phyloP scores from a whole-genome alignment of 106 monocot species.

The Narthecium ossifragum region DNA sequence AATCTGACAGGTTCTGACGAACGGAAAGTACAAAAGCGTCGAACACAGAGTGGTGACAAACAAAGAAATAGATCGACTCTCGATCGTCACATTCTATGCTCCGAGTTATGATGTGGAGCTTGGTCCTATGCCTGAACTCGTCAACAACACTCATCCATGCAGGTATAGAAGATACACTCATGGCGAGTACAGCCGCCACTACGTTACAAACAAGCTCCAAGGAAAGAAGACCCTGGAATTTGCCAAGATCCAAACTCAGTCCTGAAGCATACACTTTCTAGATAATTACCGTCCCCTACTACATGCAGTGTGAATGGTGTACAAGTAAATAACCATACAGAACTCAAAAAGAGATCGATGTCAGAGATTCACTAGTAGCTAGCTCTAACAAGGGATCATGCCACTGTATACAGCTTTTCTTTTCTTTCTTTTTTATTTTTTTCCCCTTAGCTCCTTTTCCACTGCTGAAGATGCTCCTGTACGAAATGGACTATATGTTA shows the following conservation, averaged over 20 bases:
- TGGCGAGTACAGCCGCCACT: slow-evolving; percentile 58
- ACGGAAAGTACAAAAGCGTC: slow-evolving; percentile 71
- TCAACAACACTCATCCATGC: slow-evolving; percentile 14
- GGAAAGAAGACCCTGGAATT: slow-evolving; percentile 66
- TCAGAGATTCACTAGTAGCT: neutral
- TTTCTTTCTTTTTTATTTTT: too few relatives aligned
- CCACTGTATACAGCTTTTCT: too few relatives aligned
- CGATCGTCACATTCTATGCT: slow-evolving; percentile 62
- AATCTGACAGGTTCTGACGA: slow-evolving; percentile 40
- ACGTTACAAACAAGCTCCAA: slow-evolving; percentile 47
- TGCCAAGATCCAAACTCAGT: slow-evolving; percentile 35
- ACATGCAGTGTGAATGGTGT: neutral
- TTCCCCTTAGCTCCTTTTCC: too few relatives aligned
- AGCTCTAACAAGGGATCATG: too few relatives aligned
- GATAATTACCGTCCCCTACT: neutral
- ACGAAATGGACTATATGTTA: too few relatives aligned
- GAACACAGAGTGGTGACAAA: slow-evolving; percentile 59
- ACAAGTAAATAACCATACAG: neutral
- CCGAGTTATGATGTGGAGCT: slow-evolving; percentile 53
- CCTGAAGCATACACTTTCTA: neutral
- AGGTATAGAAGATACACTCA: slow-evolving; percentile 48
- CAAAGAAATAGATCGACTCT: slow-evolving; percentile 30
- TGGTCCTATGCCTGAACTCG: slow-evolving; percentile 47
- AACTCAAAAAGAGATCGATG: neutral
- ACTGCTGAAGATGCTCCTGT: too few relatives aligned